Base-by-base conservation (phyloP, 2,329 filamentous ascomycete genomes). In the Monosporascus ibericus region DNA sequence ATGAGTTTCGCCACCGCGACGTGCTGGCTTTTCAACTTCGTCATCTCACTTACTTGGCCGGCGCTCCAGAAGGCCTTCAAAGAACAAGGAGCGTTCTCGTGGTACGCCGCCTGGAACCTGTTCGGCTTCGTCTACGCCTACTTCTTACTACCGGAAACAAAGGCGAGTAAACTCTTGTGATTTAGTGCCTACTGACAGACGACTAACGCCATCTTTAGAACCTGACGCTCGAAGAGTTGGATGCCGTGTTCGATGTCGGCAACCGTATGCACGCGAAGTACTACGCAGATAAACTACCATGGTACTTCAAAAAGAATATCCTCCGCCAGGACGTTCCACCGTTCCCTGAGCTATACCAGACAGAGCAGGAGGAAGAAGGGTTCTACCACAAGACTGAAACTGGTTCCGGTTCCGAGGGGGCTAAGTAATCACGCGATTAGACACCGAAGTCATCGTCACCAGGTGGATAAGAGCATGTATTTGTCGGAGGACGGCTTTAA, bases 1-100 rank as follows among this genome's bases (percentile, higher is more conserved):
- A 84, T 84, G 81, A 76, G 77, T 1, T 69, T 82, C 2, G 74
- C 75, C 0, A 77, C 74, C 1, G 73, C 75, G 0, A 77, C 74
- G 17, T 75, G 69, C 3, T 77, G 73, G 73, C 68, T 55, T 11
- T 63, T 64, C 48, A 58, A 60, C 51, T 53, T 52, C 44, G 49
- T 58, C 49, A 52, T 58, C 48, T 61, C 70, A 22, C 64, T 74
- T 8, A 77, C 74, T 6, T 78, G 73, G 69, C 72, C 74, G 5
- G 67, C 69, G 14, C 60, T 77, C 48, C 64, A 72, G 44, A 55
- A 56, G 4, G 66, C 70, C 0, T 72, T 73, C 53, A 70, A 65
- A 37, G 66, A 70, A 7, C 68, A 73, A 53, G 75, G 75, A 37
- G 74, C 72, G 2, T 78, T 78, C 53, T 65, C 68, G 20, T 75